Base-by-base conservation (phyloP, 352 stramenopile species). In the Detonula confervacea region DNA sequence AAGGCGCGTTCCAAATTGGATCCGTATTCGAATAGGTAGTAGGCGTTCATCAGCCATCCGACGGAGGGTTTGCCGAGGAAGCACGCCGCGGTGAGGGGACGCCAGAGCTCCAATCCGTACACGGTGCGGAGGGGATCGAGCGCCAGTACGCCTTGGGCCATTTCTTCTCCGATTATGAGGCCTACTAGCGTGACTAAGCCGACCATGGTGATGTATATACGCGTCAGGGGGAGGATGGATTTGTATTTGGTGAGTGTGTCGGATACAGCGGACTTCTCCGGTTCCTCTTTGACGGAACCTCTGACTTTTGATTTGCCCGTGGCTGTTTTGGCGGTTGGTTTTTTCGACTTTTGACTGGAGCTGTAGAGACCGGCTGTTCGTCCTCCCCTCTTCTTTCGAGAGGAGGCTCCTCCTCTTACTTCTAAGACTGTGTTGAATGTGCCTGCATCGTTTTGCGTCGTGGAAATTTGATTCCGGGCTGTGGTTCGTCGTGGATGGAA, bases 21-120 rank as follows among this genome's bases (percentile, higher is more conserved):
- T 22, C 90, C 90, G 72, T 95, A 92, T 74, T 93, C 69, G 52
- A 89, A 92, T 1, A 95, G 64, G 56, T 93, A 93, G 69, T 93
- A 95, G 1, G 77, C 77, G 80, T 75, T 91, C 84, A 93, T 90
- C 1, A 93, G 68, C 86, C 88, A 92, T 60, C 74, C 68, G 35
- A 95, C 89, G 24, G 82, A 92, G 24, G 85, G 84, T 56, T 83
- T 83, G 20, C 90, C 90, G 18, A 93, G 69, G 61, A 92, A 93
- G 9, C 80, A 87, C 42, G 87, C 87, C 20, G 90, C 87, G n/a
- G 90, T 92, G 47, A 94, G 70, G 7, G 81, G 81, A 54, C 90
- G 79, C 90, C 90, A 94, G 16, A 92, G 56, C 72, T 94, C 80
- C 5, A 93, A 69, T 27, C 89, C 89, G 70, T 90, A 91, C 20